Percentiles rank a stretch among this genome's conserved stretches.
Conservation (phyloP, 805 yeast species). For the Dipodascopsis uninucleata region DNA sequence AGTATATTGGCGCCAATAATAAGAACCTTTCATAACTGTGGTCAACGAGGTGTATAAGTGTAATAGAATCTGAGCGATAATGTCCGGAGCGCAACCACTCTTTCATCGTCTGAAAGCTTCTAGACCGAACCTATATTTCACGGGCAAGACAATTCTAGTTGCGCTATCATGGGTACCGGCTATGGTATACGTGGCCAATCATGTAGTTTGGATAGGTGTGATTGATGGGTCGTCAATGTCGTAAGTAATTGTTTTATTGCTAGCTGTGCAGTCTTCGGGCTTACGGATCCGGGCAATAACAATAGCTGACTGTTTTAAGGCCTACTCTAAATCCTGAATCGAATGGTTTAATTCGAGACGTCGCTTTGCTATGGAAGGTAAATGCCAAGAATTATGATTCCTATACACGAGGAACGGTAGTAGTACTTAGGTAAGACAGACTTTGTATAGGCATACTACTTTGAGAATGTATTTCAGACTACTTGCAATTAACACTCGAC, state of each 20-base stretch:
- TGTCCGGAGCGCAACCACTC: too few relatives aligned
- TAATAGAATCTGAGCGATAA: too few relatives aligned
- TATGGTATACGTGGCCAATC: constrained; percentile 60
- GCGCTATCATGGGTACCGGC: constrained; percentile 79
- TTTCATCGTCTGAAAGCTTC: too few relatives aligned
- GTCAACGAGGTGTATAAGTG: too few relatives aligned
- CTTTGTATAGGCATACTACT: too few relatives aligned
- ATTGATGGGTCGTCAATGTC: constrained; percentile 80
- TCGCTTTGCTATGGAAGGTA: constrained; percentile 17
- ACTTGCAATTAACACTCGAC: not conserved
- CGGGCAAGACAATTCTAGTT: constrained; percentile 31
- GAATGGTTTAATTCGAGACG: constrained; percentile 18
- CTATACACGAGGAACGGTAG: constrained; percentile 16
- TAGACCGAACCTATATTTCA: too few relatives aligned
- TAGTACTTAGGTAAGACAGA: constrained; percentile 14
- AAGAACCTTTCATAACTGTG: too few relatives aligned
- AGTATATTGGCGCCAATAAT: too few relatives aligned
- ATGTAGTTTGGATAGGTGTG: constrained; percentile 66
- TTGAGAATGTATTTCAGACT: too few relatives aligned
- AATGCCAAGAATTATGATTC: constrained; percentile 8
- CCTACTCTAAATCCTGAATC: constrained; percentile 26
- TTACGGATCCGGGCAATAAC: too few relatives aligned
- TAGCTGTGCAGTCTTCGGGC: not conserved
- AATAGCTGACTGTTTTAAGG: not conserved
- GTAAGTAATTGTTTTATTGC: constrained; percentile 9